phyloP scores from a whole-genome alignment of 1,284 basidiomycete genomes.

The Moesziomyces antarcticus region DNA sequence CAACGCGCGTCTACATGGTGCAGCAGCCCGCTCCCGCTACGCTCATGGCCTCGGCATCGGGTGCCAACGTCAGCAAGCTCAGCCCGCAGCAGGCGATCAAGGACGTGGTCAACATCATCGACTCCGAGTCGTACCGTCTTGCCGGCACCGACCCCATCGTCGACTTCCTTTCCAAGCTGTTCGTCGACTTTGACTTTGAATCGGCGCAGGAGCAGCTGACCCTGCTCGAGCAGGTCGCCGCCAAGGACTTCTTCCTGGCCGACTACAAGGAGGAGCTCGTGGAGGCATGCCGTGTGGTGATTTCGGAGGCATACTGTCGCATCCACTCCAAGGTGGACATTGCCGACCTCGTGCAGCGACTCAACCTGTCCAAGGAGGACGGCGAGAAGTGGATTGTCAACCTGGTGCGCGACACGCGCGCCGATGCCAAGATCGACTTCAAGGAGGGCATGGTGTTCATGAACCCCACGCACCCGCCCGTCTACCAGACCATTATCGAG shows the following conservation, averaged over 20 bases:
- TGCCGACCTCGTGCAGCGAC: slow-evolving; percentile 88
- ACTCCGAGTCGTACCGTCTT: slow-evolving; percentile 68
- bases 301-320: slow-evolving; percentile 96
- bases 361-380: slow-evolving; percentile 90
- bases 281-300: slow-evolving; percentile 92
- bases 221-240: slow-evolving; percentile 83
- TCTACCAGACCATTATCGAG: slow-evolving; percentile 95
- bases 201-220: slow-evolving; percentile 85
- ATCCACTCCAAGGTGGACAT: slow-evolving; percentile 98
- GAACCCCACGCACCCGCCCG: slow-evolving; percentile 85
- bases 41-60: slow-evolving; percentile 39
- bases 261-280: slow-evolving; percentile 92
- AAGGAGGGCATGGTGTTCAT: slow-evolving; percentile 97
- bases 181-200: slow-evolving; percentile 90
- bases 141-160: slow-evolving; percentile 95
- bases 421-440: slow-evolving; percentile 97
- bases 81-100: slow-evolving; percentile 63
- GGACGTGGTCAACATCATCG: slow-evolving; percentile 64
- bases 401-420: slow-evolving; percentile 93
- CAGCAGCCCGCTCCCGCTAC: slow-evolving; percentile 47
- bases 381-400: slow-evolving; percentile 99
- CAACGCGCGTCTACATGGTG: slow-evolving; percentile 61
- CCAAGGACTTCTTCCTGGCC: slow-evolving; percentile 91
- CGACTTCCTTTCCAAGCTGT: slow-evolving; percentile 90
- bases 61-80: slow-evolving; percentile 56